Evolutionary conservation across 345 rosid species (phyloP).

Genomic region (Gossypium stocksii): DNA sequence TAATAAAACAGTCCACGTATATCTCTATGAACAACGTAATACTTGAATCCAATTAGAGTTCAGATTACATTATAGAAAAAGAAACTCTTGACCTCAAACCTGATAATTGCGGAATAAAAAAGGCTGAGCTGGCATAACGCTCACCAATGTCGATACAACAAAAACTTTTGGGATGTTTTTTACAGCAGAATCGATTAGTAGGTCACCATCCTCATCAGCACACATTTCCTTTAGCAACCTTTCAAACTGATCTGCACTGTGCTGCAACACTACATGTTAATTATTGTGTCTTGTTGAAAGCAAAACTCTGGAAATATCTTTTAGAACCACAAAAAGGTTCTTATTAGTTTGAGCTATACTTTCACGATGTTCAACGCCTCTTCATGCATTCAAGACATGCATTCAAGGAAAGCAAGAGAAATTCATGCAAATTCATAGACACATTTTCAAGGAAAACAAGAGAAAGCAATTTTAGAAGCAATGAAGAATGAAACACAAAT

Average conservation of each 20-base stretch:
- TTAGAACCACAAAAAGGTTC: background rate
- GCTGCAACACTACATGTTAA: conserved; percentile 70
- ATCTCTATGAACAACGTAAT: background rate
- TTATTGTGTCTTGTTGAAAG: conserved; percentile 28
- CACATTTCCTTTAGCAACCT: conserved; percentile 96
- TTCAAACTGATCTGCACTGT: conserved; percentile 96
- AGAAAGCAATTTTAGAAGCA: background rate
- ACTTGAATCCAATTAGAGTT: background rate
- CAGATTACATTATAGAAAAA: background rate
- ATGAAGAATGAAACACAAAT: background rate
- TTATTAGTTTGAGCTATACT: background rate
- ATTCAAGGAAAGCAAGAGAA: background rate
- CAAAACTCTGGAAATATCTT: background rate
- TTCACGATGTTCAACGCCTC: background rate
- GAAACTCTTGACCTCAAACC: conserved; percentile 36
- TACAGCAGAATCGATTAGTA: conserved; percentile 87
- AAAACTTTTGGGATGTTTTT: conserved; percentile 91
- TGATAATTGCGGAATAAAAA: conserved; percentile 95
- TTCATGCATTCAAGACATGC: background rate
- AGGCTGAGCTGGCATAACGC: conserved; percentile 93
- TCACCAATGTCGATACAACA: conserved; percentile 87
- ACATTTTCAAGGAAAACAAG: background rate
- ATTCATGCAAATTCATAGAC: background rate
- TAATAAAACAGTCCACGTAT: background rate
- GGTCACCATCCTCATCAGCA: conserved; percentile 91